These are phyloP conservation scores for Fusarium verrucosum DNA, from an alignment of 2,329 filamentous ascomycete genomes.

Conservation along the genomic window DNA sequence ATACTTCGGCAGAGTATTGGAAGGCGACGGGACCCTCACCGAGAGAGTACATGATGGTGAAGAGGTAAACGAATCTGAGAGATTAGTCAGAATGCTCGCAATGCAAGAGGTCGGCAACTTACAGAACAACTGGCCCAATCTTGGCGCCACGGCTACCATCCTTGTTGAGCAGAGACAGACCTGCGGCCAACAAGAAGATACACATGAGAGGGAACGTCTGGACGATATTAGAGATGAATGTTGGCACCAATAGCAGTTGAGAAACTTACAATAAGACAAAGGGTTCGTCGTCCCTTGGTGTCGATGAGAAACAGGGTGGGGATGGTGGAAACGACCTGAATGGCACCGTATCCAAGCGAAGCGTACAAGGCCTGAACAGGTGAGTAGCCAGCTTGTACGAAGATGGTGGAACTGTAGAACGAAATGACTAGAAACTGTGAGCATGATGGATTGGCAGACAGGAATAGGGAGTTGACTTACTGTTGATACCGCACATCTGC, in stretches of 20 bases:
- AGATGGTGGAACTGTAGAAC: constrained; percentile 28
- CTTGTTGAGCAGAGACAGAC: constrained; percentile 46
- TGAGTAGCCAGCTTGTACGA: constrained; percentile 1
- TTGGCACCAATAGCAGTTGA: rapidly evolving
- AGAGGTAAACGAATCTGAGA: constrained; percentile 49
- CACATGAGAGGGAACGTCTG: constrained; percentile 51
- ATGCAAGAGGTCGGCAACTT: not conserved
- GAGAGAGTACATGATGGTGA: constrained; percentile 50
- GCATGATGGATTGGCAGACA: rapidly evolving
- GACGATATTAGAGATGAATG: not conserved
- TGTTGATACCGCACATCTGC: constrained; percentile 55
- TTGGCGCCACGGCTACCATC: constrained; percentile 27
- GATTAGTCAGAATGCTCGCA: not conserved
- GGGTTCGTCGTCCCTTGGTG: constrained; percentile 29
- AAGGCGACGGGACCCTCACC: constrained; percentile 52
- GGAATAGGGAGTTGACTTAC: constrained; percentile 8
- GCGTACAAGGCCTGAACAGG: constrained; percentile 9
- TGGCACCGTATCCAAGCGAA: constrained; percentile 28
- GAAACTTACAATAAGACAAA: constrained; percentile 27
- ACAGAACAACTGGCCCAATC: constrained; percentile 46
- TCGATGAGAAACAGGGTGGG: constrained; percentile 23
- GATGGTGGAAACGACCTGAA: constrained; percentile 21
- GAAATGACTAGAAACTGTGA: constrained; percentile 38
- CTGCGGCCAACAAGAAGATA: constrained; percentile 46
- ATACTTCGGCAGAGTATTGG: constrained; percentile 52